These are phyloP conservation scores for Paraurostyla sp. DNA, from an alignment of 73 alveolate species.

Conservation along the genomic window DNA sequence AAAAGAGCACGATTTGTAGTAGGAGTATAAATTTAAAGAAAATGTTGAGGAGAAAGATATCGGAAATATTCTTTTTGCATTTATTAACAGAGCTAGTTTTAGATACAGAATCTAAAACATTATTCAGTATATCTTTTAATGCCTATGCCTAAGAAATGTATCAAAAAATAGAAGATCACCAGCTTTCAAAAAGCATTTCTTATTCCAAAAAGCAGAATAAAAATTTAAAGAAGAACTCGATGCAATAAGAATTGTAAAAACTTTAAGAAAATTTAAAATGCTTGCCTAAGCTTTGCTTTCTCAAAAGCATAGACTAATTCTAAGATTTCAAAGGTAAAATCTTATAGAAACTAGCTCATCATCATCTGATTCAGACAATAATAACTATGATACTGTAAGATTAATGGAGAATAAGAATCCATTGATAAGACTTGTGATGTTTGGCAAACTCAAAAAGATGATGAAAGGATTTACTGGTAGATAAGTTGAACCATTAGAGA, in stretches of 20 bases:
- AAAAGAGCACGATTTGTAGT: too few species aligned
- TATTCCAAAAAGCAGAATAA: not conserved
- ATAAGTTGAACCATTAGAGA: not conserved
- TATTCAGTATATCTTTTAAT: too few species aligned
- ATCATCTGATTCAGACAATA: slow-evolving; percentile 16
- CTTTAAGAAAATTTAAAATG: not conserved
- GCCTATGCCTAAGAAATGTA: not conserved
- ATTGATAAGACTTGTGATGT: not conserved
- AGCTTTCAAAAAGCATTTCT: not conserved
- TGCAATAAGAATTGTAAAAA: not conserved
- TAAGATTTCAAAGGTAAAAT: not conserved
- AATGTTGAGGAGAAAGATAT: too few species aligned
- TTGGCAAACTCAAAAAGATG: slow-evolving; percentile 20
- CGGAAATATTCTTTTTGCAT: too few species aligned
- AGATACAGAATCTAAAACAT: too few species aligned
- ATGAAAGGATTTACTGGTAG: not conserved
- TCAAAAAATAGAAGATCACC: too few species aligned
- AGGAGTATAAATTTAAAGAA: too few species aligned
- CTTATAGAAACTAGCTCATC: slow-evolving; percentile 18
- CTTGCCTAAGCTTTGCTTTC: slow-evolving; percentile 7
- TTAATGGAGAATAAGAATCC: slow-evolving; percentile 27
- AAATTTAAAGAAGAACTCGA: not conserved
- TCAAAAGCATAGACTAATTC: not conserved
- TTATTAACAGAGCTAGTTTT: too few species aligned
- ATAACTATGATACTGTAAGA: not conserved